Percentiles rank a stretch among this genome's conserved stretches.
Evolutionary conservation across 345 rosid species (phyloP).

Genomic region (Murraya koenigii): DNA sequence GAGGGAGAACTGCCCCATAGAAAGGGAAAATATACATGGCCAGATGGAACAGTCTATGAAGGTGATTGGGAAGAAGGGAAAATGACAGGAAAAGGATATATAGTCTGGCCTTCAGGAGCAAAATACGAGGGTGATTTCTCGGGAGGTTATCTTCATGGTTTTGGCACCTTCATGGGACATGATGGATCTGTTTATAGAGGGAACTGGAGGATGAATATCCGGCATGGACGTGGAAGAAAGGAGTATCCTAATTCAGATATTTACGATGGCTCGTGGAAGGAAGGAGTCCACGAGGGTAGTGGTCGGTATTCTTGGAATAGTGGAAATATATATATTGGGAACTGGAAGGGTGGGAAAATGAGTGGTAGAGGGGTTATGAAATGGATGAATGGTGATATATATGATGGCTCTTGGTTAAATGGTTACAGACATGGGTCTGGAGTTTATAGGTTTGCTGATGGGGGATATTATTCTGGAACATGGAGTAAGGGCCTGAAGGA

Average conservation of each 20-base stretch:
- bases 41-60: slow-evolving; percentile 62
- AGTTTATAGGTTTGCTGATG: slow-evolving; percentile 72
- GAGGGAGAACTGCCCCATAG: slow-evolving; percentile 69
- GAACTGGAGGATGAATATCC: slow-evolving; percentile 81
- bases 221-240: slow-evolving; percentile 81
- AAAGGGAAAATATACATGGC: slow-evolving; percentile 77
- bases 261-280: slow-evolving; percentile 90
- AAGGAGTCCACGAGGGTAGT: slow-evolving; percentile 80
- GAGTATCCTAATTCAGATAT: slow-evolving; percentile 60
- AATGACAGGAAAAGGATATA: slow-evolving; percentile 77
- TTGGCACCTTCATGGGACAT: slow-evolving; percentile 55
- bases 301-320: slow-evolving; percentile 79
- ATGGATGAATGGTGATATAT: slow-evolving; percentile 83
- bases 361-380: slow-evolving; percentile 86
- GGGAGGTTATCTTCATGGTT: slow-evolving; percentile 85
- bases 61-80: slow-evolving; percentile 90
- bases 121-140: slow-evolving; percentile 83
- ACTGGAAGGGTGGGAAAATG: slow-evolving; percentile 81
- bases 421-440: slow-evolving; percentile 83
- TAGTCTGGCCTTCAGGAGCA: slow-evolving; percentile 71
- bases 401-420: slow-evolving; percentile 77
- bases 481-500: slow-evolving; percentile 83
- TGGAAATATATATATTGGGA: slow-evolving; percentile 78
- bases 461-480: slow-evolving; percentile 75
- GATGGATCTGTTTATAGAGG: slow-evolving; percentile 69